Evolutionary conservation across 371 early-diverging fungal species (phyloP), one percentile per base, ranked within the genome.

Genomic region (Mucor plumbeus): DNA sequence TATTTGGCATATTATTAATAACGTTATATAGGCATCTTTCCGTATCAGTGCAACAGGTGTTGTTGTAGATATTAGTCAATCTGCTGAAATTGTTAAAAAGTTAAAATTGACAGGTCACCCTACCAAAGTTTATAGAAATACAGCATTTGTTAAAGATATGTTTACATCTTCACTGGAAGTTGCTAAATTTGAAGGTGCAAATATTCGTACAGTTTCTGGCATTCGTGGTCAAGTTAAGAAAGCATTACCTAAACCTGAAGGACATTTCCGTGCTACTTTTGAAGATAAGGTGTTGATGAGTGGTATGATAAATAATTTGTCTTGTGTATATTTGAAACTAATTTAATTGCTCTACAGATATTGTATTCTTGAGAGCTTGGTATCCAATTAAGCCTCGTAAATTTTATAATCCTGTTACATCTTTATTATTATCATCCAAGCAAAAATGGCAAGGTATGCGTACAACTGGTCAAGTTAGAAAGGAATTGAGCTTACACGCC

Each of bases 141-240:
- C 99, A 11, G 99, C 98, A n/a, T 97, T 98, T 73, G 88, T 99
- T 70, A 96, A 94, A 80, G 94, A 97, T 74, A 64, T 99, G 99
- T 99, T 99, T 82, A 96, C 91, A n/a, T 91, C 95, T 21, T 84
- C 94, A 15, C 84, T 99, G 17, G 99, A 99, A 78, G 99, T 99
- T n/a, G 95, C 95, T 69, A 96, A 97, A 81, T 99, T 99, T 77
- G 95, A 97, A 79, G 97, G 98, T 35, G 99, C 98, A 4, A 88
- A 87, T 53, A 90, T 99, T 61, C 91, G 97, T 43, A 99, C 98
- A 0, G 99, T 98, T 15, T 93, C 94, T 71, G 99, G 99, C 33
- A 95, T 99, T 68, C 91, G 99, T 71, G 99, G 99, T 63, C 95
- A 96, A 73, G 92, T 99, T 61, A 99, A 99, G 82, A 99, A 97